Evolutionary conservation across 2,329 filamentous ascomycete genomes (phyloP), one percentile per base, ranked within the genome.

Genomic region (Aspergillus tubingensis): DNA sequence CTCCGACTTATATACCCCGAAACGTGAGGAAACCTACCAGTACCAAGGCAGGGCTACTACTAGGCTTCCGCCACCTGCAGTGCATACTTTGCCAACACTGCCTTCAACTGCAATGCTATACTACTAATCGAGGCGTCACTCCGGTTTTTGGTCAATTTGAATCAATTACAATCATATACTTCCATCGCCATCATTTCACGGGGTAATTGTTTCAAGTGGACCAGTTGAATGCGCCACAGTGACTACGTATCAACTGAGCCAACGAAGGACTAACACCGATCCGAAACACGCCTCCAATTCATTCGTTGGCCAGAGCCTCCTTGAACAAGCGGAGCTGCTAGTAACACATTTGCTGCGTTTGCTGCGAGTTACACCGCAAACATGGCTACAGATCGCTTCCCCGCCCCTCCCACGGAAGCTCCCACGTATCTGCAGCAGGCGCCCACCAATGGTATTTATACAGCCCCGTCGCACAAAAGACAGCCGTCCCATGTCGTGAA

Each of bases 391-490:
- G 57, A 61, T 23, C 58, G 62, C 15, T 64, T 47, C 49, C 62
- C 48, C 39, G 48, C 44, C 17, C 51, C 52, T 19, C 32, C 57
- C 23, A 62, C 62, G 36, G 62, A 58, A 27, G 49, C 62, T 43
- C 53, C 59, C 36, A 62, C 61, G 44, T 43, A 59, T 17, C 51
- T 57, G 11, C 60, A 62, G 23, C 59, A 64, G 41, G 53, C 41
- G 21, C 47, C 60, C 10, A 59, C 47, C 36, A 72, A 67, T 64
- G 63, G 60, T 17, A 43, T 65, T n/a, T 60, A 59, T 51, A 65
- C 62, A 54, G 60, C 63, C 41, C 54, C 67, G n/a, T 71, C 69
- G 23, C 63, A 62, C 52, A 64, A 59, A 59, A 64, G 62, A 41
- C 62, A 58, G 56, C 44, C 57, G 13, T 57, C 56, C 17, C 23